Evolutionary conservation across 2,329 filamentous ascomycete genomes (phyloP).

Genomic region (Alternaria dauci): DNA sequence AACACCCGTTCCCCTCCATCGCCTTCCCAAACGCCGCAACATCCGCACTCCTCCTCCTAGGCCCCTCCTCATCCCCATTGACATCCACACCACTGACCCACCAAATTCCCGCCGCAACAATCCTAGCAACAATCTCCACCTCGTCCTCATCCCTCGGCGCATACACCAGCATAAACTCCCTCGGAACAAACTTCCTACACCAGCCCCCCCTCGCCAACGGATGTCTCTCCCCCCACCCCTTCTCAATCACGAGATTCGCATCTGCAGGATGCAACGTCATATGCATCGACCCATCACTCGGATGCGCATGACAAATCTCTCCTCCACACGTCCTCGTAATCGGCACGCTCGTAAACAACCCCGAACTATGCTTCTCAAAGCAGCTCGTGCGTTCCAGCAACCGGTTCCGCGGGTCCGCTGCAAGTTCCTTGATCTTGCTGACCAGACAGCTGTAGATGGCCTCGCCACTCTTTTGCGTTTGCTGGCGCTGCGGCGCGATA

Average conservation of each 20-base stretch:
- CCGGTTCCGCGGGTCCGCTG: slow-evolving; percentile 35
- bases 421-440: slow-evolving; percentile 28
- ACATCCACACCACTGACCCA: slow-evolving; percentile 61
- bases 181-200: slow-evolving; percentile 73
- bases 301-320: slow-evolving; percentile 84
- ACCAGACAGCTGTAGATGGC: slow-evolving; percentile 52
- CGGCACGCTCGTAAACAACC: slow-evolving; percentile 73
- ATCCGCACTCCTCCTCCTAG: slow-evolving; percentile 35
- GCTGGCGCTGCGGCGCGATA: slow-evolving; percentile 83
- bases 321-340: slow-evolving; percentile 76
- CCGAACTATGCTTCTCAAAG: slow-evolving; percentile 83
- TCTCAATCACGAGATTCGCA: slow-evolving; percentile 73
- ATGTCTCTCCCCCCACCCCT: slow-evolving; percentile 79
- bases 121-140: slow-evolving; percentile 70
- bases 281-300: slow-evolving; percentile 78
- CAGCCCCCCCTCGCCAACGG: slow-evolving; percentile 72
- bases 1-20: slow-evolving; percentile 32
- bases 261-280: slow-evolving; percentile 82
- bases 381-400: slow-evolving; percentile 69
- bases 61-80: slow-evolving; percentile 24
- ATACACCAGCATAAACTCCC: slow-evolving; percentile 83
- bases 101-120: slow-evolving; percentile 79
- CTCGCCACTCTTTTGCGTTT: slow-evolving; percentile 70
- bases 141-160: slow-evolving; percentile 76
- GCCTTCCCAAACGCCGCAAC: slow-evolving; percentile 32